These are phyloP conservation scores for Aspergillus sp. DNA, from an alignment of 2,329 filamentous ascomycete genomes.

Conservation along the genomic window DNA sequence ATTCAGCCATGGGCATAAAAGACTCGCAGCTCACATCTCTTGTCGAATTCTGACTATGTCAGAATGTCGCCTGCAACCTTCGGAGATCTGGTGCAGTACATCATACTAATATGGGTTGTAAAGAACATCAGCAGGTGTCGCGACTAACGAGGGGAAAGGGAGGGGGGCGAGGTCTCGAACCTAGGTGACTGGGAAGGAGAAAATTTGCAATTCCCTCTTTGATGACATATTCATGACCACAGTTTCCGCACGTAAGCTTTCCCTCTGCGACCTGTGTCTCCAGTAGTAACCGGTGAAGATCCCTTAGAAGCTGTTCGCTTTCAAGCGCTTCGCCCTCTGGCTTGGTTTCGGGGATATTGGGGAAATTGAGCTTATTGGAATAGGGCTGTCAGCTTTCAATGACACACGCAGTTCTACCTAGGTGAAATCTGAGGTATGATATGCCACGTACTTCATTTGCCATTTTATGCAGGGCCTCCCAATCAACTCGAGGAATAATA, in stretches of 20 bases:
- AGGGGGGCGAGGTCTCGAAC: slow-evolving; percentile 22
- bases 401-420: neutral
- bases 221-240: slow-evolving; percentile 89
- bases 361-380: slow-evolving; percentile 72
- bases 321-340: slow-evolving; percentile 62
- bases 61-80: neutral
- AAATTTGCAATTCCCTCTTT: slow-evolving; percentile 98
- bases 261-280: slow-evolving; percentile 90
- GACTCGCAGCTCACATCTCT: neutral
- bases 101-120: neutral
- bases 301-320: slow-evolving; percentile 69
- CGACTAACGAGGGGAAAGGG: neutral
- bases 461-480: slow-evolving; percentile 74
- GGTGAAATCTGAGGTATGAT: neutral
- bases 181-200: slow-evolving; percentile 86
- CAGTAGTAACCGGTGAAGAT: slow-evolving; percentile 78
- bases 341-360: slow-evolving; percentile 64
- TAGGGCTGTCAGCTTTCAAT: neutral
- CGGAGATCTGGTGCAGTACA: neutral
- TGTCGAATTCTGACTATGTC: neutral
- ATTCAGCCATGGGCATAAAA: neutral
- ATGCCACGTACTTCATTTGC: slow-evolving; percentile 58
- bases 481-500: slow-evolving; percentile 83
- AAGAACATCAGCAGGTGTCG: neutral
- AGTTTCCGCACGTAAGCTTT: slow-evolving; percentile 85